Conservation (phyloP, 441 rosid species). For the Mallotus japonicus region DNA sequence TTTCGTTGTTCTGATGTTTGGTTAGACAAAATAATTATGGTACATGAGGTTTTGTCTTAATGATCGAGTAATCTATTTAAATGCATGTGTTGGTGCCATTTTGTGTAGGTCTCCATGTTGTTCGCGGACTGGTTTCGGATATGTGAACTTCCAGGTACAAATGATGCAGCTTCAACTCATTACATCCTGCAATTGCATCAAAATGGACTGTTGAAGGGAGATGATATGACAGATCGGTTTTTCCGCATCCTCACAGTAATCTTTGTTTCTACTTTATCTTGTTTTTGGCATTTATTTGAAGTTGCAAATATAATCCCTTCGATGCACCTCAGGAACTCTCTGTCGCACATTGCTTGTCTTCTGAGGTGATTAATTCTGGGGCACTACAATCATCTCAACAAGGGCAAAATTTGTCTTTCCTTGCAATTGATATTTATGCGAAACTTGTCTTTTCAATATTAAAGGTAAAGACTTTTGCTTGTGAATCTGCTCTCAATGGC, state of each 20-base stretch:
- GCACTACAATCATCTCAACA: constrained; percentile 68
- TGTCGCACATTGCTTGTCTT: constrained; percentile 81
- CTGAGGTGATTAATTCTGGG: constrained; percentile 63
- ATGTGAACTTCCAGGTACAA: constrained; percentile 77
- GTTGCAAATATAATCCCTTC: constrained; percentile 18
- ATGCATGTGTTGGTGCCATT: constrained; percentile 9
- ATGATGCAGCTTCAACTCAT: constrained; percentile 62
- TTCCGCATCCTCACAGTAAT: constrained; percentile 74
- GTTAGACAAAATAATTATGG: neutral
- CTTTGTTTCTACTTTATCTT: constrained; percentile 5
- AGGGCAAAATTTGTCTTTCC: constrained; percentile 72
- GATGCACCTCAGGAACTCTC: constrained; percentile 60
- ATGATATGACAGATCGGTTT: constrained; percentile 84
- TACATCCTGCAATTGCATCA: constrained; percentile 75
- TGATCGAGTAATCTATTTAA: neutral
- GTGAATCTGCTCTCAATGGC: neutral
- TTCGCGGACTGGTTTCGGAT: constrained; percentile 86
- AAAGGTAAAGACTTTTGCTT: constrained; percentile 46
- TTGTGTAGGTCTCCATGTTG: constrained; percentile 62
- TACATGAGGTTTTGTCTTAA: too few species aligned
- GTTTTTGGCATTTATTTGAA: constrained; percentile 4
- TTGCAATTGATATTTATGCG: constrained; percentile 85
- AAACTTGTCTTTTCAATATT: constrained; percentile 75
- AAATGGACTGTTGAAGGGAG: constrained; percentile 79
- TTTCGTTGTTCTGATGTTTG: neutral